phyloP scores from a whole-genome alignment of 805 yeast genomes.

The Ogataea neopini region DNA sequence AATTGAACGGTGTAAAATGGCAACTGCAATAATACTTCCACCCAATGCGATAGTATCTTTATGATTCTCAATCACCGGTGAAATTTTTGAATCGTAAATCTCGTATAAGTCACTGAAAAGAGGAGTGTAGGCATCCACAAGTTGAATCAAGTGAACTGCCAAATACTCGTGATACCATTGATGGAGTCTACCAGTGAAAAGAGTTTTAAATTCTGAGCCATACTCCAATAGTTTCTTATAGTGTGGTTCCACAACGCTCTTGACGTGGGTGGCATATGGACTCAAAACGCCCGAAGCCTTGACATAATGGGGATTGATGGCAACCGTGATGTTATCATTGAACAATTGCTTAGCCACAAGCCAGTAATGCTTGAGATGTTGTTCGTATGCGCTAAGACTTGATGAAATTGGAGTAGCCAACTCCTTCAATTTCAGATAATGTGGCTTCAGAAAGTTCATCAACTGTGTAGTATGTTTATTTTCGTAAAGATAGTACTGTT shows the following conservation, averaged over 20 bases:
- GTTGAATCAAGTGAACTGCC: conserved; percentile 11
- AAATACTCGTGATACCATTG: conserved; percentile 17
- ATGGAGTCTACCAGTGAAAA: conserved; percentile 1
- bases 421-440: background rate
- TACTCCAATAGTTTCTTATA: background rate
- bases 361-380: background rate
- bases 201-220: background rate
- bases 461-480: conserved; percentile 17
- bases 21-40: conserved; percentile 14
- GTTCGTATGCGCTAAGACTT: background rate
- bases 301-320: background rate
- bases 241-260: conserved; percentile 3
- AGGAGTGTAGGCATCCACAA: conserved; percentile 19
- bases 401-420: background rate
- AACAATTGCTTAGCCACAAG: background rate
- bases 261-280: background rate
- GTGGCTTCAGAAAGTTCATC: conserved; percentile 9
- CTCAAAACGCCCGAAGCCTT: background rate
- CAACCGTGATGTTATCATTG: background rate
- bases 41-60: conserved; percentile 19
- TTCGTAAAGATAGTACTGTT: conserved; percentile 14
- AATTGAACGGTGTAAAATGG: conserved; percentile 15
- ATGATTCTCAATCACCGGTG: conserved; percentile 17
- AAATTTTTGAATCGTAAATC: conserved; percentile 12
- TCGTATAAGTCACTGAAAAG: conserved; percentile 19